phyloP scores from a whole-genome alignment of 1,284 basidiomycete species.

The Ceratobasidium sp. region DNA sequence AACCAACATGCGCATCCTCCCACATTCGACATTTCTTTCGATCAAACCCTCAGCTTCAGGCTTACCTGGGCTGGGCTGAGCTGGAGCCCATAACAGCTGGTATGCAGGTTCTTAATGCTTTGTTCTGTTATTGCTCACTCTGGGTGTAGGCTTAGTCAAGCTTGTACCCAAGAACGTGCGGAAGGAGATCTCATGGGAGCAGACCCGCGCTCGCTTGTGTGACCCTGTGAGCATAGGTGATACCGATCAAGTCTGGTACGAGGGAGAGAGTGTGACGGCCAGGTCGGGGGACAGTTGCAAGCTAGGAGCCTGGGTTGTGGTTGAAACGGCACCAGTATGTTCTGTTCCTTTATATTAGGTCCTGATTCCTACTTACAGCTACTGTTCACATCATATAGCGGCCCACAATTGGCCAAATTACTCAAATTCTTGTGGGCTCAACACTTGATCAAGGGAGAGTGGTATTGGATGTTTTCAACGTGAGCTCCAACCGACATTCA shows the following conservation, averaged over 20 bases:
- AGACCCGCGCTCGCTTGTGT: too few species aligned
- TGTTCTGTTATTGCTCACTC: too few species aligned
- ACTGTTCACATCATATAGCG: background rate
- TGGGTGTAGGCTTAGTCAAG: too few species aligned
- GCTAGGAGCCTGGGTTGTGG: background rate
- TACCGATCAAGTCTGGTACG: background rate
- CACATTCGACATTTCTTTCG: conserved; percentile 31
- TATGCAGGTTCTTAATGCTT: too few species aligned
- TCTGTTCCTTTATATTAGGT: background rate
- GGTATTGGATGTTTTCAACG: background rate
- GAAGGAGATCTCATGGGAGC: too few species aligned
- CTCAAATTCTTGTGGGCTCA: background rate
- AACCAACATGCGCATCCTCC: background rate
- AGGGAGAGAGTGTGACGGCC: background rate
- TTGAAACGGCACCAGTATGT: background rate
- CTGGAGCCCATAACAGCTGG: too few species aligned
- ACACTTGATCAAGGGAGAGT: background rate
- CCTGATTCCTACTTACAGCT: background rate
- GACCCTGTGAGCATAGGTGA: too few species aligned
- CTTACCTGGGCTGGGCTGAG: too few species aligned
- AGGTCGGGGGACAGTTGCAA: background rate
- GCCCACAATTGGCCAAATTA: background rate
- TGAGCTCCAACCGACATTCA: background rate
- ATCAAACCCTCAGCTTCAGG: too few species aligned
- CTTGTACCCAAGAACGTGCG: too few species aligned